Conservation (phyloP, 768 basidiomycete genomes). For the Coprinopsis strossmayeri region DNA sequence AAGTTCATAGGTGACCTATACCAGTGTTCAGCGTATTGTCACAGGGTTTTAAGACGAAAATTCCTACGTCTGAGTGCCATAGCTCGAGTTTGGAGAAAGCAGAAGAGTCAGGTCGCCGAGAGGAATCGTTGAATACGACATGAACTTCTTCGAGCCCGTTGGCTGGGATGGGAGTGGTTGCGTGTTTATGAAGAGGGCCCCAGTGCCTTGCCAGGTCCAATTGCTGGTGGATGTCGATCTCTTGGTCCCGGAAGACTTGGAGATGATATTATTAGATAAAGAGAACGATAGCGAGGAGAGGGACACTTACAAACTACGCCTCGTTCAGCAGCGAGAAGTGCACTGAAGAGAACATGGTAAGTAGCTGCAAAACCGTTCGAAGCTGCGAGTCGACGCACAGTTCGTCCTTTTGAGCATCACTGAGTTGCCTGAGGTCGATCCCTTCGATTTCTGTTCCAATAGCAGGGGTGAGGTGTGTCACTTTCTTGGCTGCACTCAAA, state of each 20-base stretch:
- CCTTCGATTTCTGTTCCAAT: conserved; percentile 75
- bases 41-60: not conserved
- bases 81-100: conserved; percentile 71
- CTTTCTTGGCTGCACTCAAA: conserved; percentile 56
- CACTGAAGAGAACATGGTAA: conserved; percentile 31
- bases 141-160: conserved; percentile 75
- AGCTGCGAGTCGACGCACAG: conserved; percentile 38
- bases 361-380: not conserved
- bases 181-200: conserved; percentile 77
- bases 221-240: conserved; percentile 60
- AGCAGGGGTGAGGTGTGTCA: conserved; percentile 60
- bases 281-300: conserved; percentile 16
- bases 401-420: conserved; percentile 69
- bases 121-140: conserved; percentile 65
- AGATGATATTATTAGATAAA: not conserved
- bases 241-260: conserved; percentile 79
- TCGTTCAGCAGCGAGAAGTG: conserved; percentile 67
- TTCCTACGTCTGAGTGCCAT: conserved; percentile 71
- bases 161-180: conserved; percentile 72
- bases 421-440: conserved; percentile 65
- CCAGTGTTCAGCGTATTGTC: not conserved
- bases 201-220: conserved; percentile 67
- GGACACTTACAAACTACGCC: conserved; percentile 74
- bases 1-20: conserved; percentile 65
- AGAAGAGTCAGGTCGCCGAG: conserved; percentile 52